Evolutionary conservation across 2,329 filamentous ascomycete species (phyloP), one percentile per base, ranked within the genome.

Genomic region (Colletotrichum aenigma): DNA sequence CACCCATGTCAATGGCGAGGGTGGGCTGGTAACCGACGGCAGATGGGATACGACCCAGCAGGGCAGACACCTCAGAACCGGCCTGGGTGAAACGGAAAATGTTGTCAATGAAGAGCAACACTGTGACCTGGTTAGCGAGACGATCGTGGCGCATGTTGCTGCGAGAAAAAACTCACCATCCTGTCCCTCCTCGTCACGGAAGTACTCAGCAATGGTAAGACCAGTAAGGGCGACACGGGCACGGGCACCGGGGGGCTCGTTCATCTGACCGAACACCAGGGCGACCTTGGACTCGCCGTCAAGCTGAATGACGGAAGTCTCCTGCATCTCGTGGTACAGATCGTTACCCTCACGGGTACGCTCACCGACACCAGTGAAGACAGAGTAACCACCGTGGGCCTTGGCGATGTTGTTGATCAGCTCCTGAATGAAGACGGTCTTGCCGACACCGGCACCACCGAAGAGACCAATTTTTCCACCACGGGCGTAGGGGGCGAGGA

Each of bases 391-490:
- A 98, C 97, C 97, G 92, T 99, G 97, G 83, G 97, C 97, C 93
- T 98, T 98, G 90, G 97, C 97, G 86, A 99, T 98, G 94, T 99
- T 99, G 96, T 99, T 99, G 91, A 99, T 99, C 87, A 99, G 91
- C 91, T 99, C 97, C 93, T 99, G 97, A 88, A 99, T 99, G 92
- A 98, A 99, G 87, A 99, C 97, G 87, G 97, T 99, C 94, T 99
- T 99, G 89, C 97, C 97, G 92, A 99, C 97, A 97, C 97, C 97
- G 84, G 97, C 97, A 96, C 97, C 97, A 90, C 97, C 97, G 91
- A 99, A 99, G 83, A 99, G 96, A 95, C 97, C 97, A 93, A 99
- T 99, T 94, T 99, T 99, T 93, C 97, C 97, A 95, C 97, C 97
- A 97, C 97, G 97, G 87, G 97, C 97, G 89, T 99, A 99, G 84